Conservation (phyloP, 1,284 basidiomycete genomes). For the Apiotrichum veenhuisii region DNA sequence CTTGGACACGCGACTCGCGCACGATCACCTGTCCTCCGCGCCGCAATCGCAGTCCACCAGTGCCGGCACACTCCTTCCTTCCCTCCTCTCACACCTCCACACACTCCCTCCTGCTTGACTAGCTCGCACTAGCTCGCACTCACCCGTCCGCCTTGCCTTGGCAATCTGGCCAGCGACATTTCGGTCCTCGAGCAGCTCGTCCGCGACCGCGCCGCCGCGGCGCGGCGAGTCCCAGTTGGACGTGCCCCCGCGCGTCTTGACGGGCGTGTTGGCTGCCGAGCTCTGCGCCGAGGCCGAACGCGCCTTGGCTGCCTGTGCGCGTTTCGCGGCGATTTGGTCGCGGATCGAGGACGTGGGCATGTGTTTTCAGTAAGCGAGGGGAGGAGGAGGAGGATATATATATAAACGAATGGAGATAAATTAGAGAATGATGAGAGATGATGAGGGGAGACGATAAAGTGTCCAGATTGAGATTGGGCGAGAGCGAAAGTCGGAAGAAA, state of each 20-base stretch:
- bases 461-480: too few species aligned
- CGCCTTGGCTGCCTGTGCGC: background rate
- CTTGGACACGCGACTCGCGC: too few species aligned
- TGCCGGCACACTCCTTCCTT: too few species aligned
- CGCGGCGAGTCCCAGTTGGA: background rate
- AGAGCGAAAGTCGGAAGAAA: too few species aligned
- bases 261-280: background rate
- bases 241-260: background rate
- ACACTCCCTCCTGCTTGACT: too few species aligned
- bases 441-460: too few species aligned
- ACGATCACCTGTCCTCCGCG: too few species aligned
- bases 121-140: constrained; percentile 13
- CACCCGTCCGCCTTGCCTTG: constrained; percentile 35
- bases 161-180: constrained; percentile 33
- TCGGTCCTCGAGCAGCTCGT: constrained; percentile 31
- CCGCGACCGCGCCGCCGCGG: background rate
- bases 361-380: background rate
- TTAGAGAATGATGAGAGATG: too few species aligned
- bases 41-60: too few species aligned
- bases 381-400: background rate
- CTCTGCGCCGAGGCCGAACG: background rate
- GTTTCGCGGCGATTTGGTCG: constrained; percentile 40
- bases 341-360: constrained; percentile 21
- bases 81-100: too few species aligned
- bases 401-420: background rate